Evolutionary conservation across 768 basidiomycete genomes (phyloP).

Genomic region (Auricularia heimuer): DNA sequence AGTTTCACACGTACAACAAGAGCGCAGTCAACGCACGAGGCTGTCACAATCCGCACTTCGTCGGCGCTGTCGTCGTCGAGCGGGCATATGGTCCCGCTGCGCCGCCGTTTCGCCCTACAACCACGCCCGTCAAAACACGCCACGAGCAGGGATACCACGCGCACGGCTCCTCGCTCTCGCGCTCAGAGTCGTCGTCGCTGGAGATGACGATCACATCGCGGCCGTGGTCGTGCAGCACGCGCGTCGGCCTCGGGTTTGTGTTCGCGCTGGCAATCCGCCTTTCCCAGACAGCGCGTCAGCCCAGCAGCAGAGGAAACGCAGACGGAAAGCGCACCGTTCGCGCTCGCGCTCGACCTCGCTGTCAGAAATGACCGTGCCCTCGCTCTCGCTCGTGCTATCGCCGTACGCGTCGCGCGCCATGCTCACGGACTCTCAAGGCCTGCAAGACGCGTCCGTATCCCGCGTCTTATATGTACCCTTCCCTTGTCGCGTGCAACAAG

Average conservation of each 20-base stretch:
- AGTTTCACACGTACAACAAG: neutral
- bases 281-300: no score
- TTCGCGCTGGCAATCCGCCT: no score
- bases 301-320: no score
- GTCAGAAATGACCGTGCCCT: constrained; percentile 2
- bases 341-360: neutral
- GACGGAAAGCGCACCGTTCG: neutral
- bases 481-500: neutral
- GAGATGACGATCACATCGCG: neutral
- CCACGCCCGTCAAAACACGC: neutral
- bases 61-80: neutral
- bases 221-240: neutral
- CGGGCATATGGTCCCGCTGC: neutral
- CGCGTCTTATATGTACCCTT: neutral
- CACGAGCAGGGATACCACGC: neutral
- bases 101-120: neutral
- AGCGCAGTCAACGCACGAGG: neutral
- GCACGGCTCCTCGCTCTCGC: neutral
- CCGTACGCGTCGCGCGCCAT: neutral
- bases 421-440: neutral
- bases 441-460: no score
- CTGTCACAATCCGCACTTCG: neutral
- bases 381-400: constrained; percentile 1
- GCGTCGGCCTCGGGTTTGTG: neutral
- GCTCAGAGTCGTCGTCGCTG: neutral